Evolutionary conservation across 225 moss, liverwort and hornwort species (phyloP).

Genomic region (Anthoceros angustus): DNA sequence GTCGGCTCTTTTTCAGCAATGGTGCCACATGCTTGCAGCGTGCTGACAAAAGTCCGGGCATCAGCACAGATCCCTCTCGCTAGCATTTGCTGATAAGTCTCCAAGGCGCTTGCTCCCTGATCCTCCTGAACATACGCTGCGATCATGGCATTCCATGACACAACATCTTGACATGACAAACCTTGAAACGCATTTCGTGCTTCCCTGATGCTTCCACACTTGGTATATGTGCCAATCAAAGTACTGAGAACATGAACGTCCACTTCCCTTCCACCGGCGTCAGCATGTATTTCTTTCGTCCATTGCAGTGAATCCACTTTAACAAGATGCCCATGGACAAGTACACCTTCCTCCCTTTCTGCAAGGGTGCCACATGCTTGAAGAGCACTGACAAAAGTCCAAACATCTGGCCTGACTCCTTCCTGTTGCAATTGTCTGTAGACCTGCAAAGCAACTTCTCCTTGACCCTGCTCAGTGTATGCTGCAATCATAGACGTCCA

Average conservation of each 20-base stretch:
- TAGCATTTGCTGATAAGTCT: not conserved
- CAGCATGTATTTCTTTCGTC: constrained; percentile 1
- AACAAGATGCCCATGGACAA: not conserved
- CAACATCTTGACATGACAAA: not conserved
- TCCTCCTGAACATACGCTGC: not conserved
- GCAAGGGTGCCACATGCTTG: not conserved
- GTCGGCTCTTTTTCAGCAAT: not conserved
- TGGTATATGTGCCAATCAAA: not conserved
- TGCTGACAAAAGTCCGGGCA: not conserved
- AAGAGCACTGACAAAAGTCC: not conserved
- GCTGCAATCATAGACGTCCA: not conserved
- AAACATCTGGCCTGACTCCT: not conserved
- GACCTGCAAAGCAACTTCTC: not conserved
- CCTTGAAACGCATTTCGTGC: not conserved
- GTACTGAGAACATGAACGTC: not conserved
- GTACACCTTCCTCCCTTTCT: not conserved
- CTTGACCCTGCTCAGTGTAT: not conserved
- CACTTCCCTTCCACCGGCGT: not conserved
- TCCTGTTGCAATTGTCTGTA: not conserved
- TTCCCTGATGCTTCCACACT: not conserved
- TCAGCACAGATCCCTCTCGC: not conserved
- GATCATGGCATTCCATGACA: not conserved
- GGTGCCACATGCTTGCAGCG: not conserved
- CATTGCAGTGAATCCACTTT: not conserved
- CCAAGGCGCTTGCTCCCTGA: not conserved